Evolutionary conservation across 2,329 filamentous ascomycete genomes (phyloP), one percentile per base, ranked within the genome.

Genomic region (Fusarium udum): DNA sequence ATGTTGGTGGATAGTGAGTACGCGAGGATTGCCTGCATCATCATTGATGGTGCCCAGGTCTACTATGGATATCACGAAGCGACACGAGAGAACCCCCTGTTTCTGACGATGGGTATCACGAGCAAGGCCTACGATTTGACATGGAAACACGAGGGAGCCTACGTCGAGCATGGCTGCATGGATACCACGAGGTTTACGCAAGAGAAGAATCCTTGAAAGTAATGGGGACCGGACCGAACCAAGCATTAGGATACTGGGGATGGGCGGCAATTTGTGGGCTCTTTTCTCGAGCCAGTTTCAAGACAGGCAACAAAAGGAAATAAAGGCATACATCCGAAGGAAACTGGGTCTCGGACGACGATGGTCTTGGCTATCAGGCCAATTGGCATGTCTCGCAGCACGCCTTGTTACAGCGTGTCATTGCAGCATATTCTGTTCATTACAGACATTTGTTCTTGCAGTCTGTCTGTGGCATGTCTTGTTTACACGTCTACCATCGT

Each of bases 201-300:
- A 67, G 49, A 70, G 63, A 58, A 49, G 48, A 20, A 37, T 42
- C 36, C 53, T 57, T 34, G 59, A 67, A 51, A 46, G 31, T 60
- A 61, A 64, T 56, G 65, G 53, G 34, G 24, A 40, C 34, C 34
- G 15, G 20, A 55, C 24, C 24, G 20, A 34, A 31, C 42, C 43
- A 43, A 37, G 70, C 70, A 73, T 71, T 59, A 24, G 55, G 42
- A 48, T 58, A 51, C 31, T 31, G 36, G 53, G 53, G 31, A 59
- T 37, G 62, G 65, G 71, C 58, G 71, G 71, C 61, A 57, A 64
- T 73, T 68, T 64, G 71, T 73, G 71, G 71, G 67, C 67, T 73
- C 71, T 64, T 53, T 55, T 55, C 34, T 28, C 40, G 58, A 61
- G 71, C 39, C 62, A 37, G 31, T 71, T 64, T 59, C 42, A 73